Evolutionary conservation across 768 basidiomycete genomes (phyloP).

Genomic region (Pulveroboletus sp.): DNA sequence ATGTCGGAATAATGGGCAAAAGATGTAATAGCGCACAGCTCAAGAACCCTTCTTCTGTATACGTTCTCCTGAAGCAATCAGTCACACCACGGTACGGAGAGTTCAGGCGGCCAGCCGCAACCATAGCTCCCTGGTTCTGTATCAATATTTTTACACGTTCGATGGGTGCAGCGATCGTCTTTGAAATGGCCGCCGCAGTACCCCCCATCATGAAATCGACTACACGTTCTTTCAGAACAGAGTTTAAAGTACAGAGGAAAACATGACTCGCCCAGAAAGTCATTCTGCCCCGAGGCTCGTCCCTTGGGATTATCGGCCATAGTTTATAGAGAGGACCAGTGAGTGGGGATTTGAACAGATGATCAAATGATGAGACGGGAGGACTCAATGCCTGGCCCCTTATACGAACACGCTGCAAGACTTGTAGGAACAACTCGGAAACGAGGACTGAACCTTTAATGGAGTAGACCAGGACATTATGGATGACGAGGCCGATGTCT

Average conservation of each 20-base stretch:
- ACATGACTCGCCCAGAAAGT: slow-evolving; percentile 16
- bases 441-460: background rate
- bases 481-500: background rate
- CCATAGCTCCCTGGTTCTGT: slow-evolving; percentile 38
- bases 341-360: slow-evolving; percentile 17
- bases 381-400: background rate
- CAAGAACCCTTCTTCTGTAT: slow-evolving; percentile 33
- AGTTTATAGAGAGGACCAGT: background rate
- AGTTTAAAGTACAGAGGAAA: background rate
- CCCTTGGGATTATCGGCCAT: slow-evolving; percentile 9
- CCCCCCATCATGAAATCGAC: slow-evolving; percentile 38
- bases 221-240: slow-evolving; percentile 11
- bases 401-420: background rate
- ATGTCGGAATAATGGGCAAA: background rate
- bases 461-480: background rate
- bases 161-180: slow-evolving; percentile 38
- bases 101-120: slow-evolving; percentile 33
- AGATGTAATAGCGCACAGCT: slow-evolving; percentile 28
- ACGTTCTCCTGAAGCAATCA: slow-evolving; percentile 34
- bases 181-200: slow-evolving; percentile 33
- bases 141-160: slow-evolving; percentile 38
- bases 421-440: slow-evolving; percentile 15
- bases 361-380: background rate
- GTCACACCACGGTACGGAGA: slow-evolving; percentile 35
- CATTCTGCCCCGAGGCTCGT: slow-evolving; percentile 2